These are phyloP conservation scores for Aspergillus diversus DNA, from an alignment of 495 filamentous ascomycete genomes.

Conservation along the genomic window DNA sequence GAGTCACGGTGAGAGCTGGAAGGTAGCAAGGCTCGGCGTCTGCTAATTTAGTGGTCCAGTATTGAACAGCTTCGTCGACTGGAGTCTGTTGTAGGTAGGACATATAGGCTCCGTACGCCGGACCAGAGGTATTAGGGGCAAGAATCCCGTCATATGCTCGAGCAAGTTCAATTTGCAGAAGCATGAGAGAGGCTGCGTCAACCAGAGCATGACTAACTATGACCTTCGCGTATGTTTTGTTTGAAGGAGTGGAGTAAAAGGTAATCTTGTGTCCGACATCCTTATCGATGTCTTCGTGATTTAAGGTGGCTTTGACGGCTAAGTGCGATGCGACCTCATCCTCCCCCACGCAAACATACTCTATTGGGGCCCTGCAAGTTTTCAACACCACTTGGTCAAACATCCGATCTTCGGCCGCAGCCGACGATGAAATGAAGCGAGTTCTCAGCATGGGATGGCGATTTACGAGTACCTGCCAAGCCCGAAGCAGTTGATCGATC, in stretches of 20 bases:
- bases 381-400: slow-evolving; percentile 21
- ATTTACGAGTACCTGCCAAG: slow-evolving; percentile 17
- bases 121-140: not conserved
- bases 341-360: slow-evolving; percentile 4
- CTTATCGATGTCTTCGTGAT: slow-evolving; percentile 2
- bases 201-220: slow-evolving; percentile 18
- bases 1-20: slow-evolving; percentile 1
- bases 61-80: slow-evolving; percentile 12
- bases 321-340: slow-evolving; percentile 6
- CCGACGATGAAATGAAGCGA: slow-evolving; percentile 7
- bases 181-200: slow-evolving; percentile 14
- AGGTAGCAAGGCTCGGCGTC: slow-evolving; percentile 18
- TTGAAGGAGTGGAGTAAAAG: slow-evolving; percentile 9
- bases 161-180: slow-evolving; percentile 15
- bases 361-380: slow-evolving; percentile 6
- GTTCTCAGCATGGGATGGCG: slow-evolving; percentile 21
- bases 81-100: slow-evolving; percentile 33
- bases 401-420: slow-evolving; percentile 9
- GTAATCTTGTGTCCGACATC: slow-evolving; percentile 12
- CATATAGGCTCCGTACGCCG: slow-evolving; percentile 13
- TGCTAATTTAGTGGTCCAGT: slow-evolving; percentile 22
- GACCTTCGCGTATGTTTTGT: slow-evolving; percentile 6
- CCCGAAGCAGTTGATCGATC: slow-evolving; percentile 4
- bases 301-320: slow-evolving; percentile 5
- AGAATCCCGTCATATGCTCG: slow-evolving; percentile 15